Evolutionary conservation across 352 stramenopile species (phyloP).

Genomic region (Phytophthora palmivora): DNA sequence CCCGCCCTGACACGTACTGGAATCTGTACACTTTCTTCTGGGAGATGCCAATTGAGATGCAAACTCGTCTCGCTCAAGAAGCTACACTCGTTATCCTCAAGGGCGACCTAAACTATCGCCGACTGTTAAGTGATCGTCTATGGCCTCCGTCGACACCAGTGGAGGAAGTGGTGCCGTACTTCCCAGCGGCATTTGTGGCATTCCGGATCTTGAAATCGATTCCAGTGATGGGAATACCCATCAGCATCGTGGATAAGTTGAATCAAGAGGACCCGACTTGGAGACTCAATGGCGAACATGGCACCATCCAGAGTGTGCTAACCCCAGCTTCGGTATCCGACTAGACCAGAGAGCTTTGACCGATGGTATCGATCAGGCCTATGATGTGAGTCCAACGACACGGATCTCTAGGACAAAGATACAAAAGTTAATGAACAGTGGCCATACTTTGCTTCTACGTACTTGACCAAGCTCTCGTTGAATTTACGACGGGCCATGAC

Average conservation of each 20-base stretch:
- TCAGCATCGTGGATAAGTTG: conserved; percentile 40
- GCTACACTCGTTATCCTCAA: conserved; percentile 95
- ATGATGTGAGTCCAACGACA: too few species aligned
- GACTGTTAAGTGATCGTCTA: conserved; percentile 92
- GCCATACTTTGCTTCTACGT: too few species aligned
- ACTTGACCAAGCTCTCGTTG: too few species aligned
- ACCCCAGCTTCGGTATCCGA: conserved; percentile 1
- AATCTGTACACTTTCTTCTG: conserved; percentile 78
- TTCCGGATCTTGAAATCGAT: conserved; percentile 78
- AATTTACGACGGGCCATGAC: too few species aligned
- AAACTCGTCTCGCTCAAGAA: conserved; percentile 31
- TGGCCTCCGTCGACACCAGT: conserved; percentile 90
- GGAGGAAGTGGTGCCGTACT: conserved; percentile 80
- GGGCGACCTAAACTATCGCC: conserved; percentile 97
- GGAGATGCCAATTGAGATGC: conserved; percentile 52
- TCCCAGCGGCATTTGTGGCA: conserved; percentile 62
- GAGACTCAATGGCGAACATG: conserved; percentile 66
- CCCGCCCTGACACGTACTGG: conserved; percentile 52
- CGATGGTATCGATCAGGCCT: too few species aligned
- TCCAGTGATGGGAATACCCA: conserved; percentile 58
- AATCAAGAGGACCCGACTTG: conserved; percentile 58
- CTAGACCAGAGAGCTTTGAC: too few species aligned
- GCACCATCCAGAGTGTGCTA: conserved; percentile 69
- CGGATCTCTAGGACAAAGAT: too few species aligned
- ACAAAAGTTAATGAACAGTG: too few species aligned